A percentile compares a stretch with the other conserved stretches of the same genome.
Conservation (phyloP, 345 rosid genomes). For the Dipteronia sinensis region DNA sequence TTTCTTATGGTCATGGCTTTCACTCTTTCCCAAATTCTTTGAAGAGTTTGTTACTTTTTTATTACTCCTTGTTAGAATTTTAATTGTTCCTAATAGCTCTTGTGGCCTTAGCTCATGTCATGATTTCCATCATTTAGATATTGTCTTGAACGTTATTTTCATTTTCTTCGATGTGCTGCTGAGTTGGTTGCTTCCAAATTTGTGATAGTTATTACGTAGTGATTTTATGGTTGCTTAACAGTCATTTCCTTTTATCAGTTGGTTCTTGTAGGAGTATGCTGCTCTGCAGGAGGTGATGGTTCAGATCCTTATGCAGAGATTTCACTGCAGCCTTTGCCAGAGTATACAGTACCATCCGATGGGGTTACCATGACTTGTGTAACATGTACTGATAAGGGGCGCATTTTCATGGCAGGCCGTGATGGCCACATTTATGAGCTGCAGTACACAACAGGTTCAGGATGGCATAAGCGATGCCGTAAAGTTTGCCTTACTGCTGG, state of each 20-base stretch:
- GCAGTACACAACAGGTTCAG: slow-evolving; percentile 81
- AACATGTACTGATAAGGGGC: slow-evolving; percentile 77
- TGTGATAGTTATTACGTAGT: slow-evolving; percentile 1
- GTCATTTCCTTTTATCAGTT: slow-evolving; percentile 50
- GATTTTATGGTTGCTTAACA: slow-evolving; percentile 25
- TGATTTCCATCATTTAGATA: not conserved
- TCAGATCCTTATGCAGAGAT: slow-evolving; percentile 92
- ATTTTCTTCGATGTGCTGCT: not conserved
- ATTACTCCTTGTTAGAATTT: not conserved
- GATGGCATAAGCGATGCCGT: slow-evolving; percentile 89
- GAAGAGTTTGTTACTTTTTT: not conserved
- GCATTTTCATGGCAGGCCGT: slow-evolving; percentile 92
- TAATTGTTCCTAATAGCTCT: not conserved
- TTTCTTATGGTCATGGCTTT: not conserved
- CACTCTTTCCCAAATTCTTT: not conserved
- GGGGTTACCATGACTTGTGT: slow-evolving; percentile 94
- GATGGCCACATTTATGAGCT: slow-evolving; percentile 94
- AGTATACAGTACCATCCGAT: slow-evolving; percentile 84
- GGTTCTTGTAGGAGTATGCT: slow-evolving; percentile 95
- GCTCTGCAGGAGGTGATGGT: slow-evolving; percentile 80
- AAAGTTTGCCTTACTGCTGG: slow-evolving; percentile 96
- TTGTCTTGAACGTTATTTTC: not conserved
- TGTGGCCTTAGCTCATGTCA: not conserved
- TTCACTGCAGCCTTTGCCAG: slow-evolving; percentile 88
- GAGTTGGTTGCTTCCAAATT: slow-evolving; percentile 15